phyloP scores from a whole-genome alignment of 202 grass and related monocot genomes.

The Schoenoplectus tabernaemontani region DNA sequence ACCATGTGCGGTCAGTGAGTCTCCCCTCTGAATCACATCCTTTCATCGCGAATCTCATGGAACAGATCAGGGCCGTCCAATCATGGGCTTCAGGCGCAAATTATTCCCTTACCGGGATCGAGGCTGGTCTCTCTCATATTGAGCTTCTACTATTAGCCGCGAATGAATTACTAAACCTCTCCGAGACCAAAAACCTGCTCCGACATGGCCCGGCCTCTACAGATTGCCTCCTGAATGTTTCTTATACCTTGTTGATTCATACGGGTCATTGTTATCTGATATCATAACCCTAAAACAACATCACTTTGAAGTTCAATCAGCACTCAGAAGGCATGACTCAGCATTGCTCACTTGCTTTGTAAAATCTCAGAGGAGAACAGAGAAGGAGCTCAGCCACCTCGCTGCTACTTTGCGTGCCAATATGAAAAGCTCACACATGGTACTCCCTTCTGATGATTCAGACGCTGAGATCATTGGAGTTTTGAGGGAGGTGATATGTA shows the following conservation, averaged over 20 bases:
- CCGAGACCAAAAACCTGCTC: constrained; percentile 18
- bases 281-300: constrained; percentile 35
- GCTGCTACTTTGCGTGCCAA: constrained; percentile 18
- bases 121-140: constrained; percentile 30
- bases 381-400: constrained; percentile 37
- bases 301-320: constrained; percentile 34
- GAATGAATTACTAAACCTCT: constrained; percentile 43
- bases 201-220: not conserved
- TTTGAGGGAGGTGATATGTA: constrained; percentile 30
- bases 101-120: constrained; percentile 11
- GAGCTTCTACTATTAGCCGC: constrained; percentile 35
- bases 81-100: constrained; percentile 30
- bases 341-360: constrained; percentile 31
- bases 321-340: constrained; percentile 34
- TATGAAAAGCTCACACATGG: not conserved
- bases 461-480: constrained; percentile 27
- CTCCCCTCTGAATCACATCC: constrained; percentile 47
- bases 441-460: not conserved
- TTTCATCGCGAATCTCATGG: constrained; percentile 36
- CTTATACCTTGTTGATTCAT: constrained; percentile 62
- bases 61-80: constrained; percentile 40
- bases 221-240: constrained; percentile 46
- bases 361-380: not conserved
- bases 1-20: constrained; percentile 35
- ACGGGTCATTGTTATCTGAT: constrained; percentile 38